phyloP scores from a whole-genome alignment of 306 rosid species.

The Vigna angularis region DNA sequence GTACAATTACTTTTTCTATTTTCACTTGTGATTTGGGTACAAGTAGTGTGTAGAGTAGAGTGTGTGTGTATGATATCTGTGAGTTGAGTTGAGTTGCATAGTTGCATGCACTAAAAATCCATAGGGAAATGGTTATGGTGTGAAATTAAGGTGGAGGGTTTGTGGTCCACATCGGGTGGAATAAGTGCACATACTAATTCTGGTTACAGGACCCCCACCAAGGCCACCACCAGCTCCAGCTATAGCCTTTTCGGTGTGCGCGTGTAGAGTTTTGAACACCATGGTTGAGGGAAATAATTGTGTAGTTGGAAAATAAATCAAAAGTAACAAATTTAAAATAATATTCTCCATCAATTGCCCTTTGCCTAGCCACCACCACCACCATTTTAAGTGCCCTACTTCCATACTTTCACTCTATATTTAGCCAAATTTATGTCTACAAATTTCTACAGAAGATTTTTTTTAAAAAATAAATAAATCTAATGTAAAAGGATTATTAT shows the following conservation, averaged over 20 bases:
- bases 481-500: no score
- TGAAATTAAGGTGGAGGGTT: conserved; percentile 15
- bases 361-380: background rate
- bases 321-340: background rate
- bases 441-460: no score
- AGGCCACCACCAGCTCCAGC: conserved; percentile 39
- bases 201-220: conserved; percentile 50
- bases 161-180: conserved; percentile 51
- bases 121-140: conserved; percentile 31
- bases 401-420: no score
- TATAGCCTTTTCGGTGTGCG: conserved; percentile 46
- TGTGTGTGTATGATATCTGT: no score
- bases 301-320: conserved; percentile 37
- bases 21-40: background rate
- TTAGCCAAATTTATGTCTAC: no score
- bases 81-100: conserved; percentile 24
- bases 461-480: no score
- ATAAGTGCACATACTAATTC: conserved; percentile 51
- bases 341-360: background rate
- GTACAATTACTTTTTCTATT: background rate
- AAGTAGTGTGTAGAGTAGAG: no score
- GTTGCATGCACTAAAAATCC: conserved; percentile 30
- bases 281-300: conserved; percentile 51
- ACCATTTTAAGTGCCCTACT: background rate
- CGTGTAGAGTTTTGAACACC: conserved; percentile 45